phyloP scores from a whole-genome alignment of 352 stramenopile genomes.

The Phytophthora fragariaefolia region DNA sequence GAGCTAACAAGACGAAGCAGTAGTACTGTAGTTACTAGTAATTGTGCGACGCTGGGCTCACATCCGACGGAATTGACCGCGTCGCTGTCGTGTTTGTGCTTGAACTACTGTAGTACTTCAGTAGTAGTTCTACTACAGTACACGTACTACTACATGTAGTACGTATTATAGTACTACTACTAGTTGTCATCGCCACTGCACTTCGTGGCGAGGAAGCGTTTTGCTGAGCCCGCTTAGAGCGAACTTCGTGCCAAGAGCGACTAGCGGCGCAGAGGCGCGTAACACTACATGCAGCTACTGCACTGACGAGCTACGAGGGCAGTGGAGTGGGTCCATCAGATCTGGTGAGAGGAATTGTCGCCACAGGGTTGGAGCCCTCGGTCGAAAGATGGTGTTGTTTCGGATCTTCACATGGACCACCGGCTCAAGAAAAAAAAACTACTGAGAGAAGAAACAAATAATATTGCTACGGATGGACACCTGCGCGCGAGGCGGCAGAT shows the following conservation, averaged over 20 bases:
- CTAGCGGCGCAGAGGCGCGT: background rate
- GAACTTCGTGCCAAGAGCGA: too few relatives aligned
- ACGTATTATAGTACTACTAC: too few relatives aligned
- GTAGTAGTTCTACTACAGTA: constrained; percentile 21
- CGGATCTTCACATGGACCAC: constrained; percentile 41
- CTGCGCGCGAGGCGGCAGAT: background rate
- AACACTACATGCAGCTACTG: background rate
- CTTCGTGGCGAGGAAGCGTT: too few relatives aligned
- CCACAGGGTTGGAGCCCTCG: constrained; percentile 49
- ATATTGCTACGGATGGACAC: too few relatives aligned
- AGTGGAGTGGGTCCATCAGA: constrained; percentile 40
- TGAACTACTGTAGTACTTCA: too few relatives aligned
- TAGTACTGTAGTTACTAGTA: too few relatives aligned
- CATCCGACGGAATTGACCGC: constrained; percentile 28
- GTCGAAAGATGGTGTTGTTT: constrained; percentile 58
- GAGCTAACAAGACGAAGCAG: constrained; percentile 43
- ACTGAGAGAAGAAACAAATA: background rate
- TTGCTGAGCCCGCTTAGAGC: too few relatives aligned
- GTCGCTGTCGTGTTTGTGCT: constrained; percentile 33
- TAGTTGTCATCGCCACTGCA: too few relatives aligned
- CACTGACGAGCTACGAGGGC: background rate
- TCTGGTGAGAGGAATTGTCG: constrained; percentile 46
- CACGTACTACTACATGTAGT: too few relatives aligned
- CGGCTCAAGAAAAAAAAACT: too few relatives aligned
- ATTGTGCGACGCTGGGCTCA: constrained; percentile 10